These are phyloP conservation scores for Sclerotinia spermophila DNA, from an alignment of 2,329 filamentous ascomycete genomes.

Conservation along the genomic window DNA sequence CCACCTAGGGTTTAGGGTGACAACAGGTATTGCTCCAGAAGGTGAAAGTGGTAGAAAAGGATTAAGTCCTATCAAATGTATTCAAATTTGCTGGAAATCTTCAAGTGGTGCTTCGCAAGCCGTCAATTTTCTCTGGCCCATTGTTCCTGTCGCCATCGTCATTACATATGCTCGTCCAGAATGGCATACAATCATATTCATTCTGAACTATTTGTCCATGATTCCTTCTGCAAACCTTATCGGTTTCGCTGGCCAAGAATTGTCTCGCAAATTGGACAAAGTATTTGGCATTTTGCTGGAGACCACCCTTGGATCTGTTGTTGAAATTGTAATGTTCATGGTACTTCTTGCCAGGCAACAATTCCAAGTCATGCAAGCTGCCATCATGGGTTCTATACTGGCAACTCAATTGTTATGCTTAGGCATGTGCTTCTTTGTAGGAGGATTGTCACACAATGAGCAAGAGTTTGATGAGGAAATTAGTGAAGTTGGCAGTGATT, in stretches of 20 bases:
- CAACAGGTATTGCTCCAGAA: conserved; percentile 42
- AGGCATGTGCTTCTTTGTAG: conserved; percentile 74
- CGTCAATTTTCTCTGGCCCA: conserved; percentile 71
- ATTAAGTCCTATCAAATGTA: conserved; percentile 59
- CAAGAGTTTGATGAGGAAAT: conserved; percentile 71
- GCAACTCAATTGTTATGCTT: conserved; percentile 79
- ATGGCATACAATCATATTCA: conserved; percentile 61
- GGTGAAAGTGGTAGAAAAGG: conserved; percentile 68
- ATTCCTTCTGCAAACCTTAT: conserved; percentile 71
- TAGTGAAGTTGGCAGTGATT: conserved; percentile 72
- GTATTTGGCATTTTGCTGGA: conserved; percentile 62
- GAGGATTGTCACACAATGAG: conserved; percentile 64
- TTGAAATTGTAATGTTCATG: conserved; percentile 82
- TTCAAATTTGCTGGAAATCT: conserved; percentile 61
- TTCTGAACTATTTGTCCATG: conserved; percentile 72
- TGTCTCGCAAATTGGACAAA: conserved; percentile 71
- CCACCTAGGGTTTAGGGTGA: conserved; percentile 32
- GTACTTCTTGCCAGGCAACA: conserved; percentile 55
- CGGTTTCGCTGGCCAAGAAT: conserved; percentile 69
- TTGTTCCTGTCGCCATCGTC: conserved; percentile 69
- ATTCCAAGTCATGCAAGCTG: conserved; percentile 73
- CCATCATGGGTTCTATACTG: conserved; percentile 78
- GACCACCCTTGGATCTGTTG: conserved; percentile 66
- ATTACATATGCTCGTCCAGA: conserved; percentile 54
- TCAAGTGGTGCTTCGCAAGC: conserved; percentile 59